Conservation (phyloP, 352 stramenopile genomes). For the Paralagenidium karlingii region DNA sequence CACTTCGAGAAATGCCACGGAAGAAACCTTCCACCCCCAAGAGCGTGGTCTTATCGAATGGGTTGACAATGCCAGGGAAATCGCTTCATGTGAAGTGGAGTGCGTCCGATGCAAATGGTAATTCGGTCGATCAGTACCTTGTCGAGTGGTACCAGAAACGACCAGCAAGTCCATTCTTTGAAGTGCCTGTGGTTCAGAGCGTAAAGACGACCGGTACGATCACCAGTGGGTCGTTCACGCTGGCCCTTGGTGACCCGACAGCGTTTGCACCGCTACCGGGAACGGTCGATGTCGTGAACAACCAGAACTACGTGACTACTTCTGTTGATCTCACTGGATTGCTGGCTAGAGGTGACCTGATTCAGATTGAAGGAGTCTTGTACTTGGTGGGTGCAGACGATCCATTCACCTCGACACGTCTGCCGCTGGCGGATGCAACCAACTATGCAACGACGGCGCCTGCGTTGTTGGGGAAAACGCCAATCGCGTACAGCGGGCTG, state of each 20-base stretch:
- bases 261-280: constrained; percentile 32
- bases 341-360: constrained; percentile 66
- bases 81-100: constrained; percentile 43
- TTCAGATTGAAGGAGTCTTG: constrained; percentile 52
- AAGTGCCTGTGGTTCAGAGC: constrained; percentile 27
- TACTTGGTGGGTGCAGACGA: constrained; percentile 68
- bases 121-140: constrained; percentile 18
- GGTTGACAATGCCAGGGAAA: constrained; percentile 14
- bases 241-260: constrained; percentile 25
- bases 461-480: constrained; percentile 11
- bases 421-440: constrained; percentile 32
- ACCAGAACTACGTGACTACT: constrained; percentile 58
- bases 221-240: constrained; percentile 37
- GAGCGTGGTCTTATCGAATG: constrained; percentile 24
- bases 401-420: constrained; percentile 53
- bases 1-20: constrained; percentile 47
- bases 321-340: constrained; percentile 80
- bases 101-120: constrained; percentile 10
- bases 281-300: constrained; percentile 32
- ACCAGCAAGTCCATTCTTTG: constrained; percentile 39
- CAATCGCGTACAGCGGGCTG: constrained; percentile 26
- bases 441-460: constrained; percentile 9
- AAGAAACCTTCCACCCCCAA: constrained; percentile 27
- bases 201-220: constrained; percentile 37
- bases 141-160: constrained; percentile 69